Evolutionary conservation across 1,139 yeast species (phyloP).

Genomic region (Nakaseomyces bracarensis): DNA sequence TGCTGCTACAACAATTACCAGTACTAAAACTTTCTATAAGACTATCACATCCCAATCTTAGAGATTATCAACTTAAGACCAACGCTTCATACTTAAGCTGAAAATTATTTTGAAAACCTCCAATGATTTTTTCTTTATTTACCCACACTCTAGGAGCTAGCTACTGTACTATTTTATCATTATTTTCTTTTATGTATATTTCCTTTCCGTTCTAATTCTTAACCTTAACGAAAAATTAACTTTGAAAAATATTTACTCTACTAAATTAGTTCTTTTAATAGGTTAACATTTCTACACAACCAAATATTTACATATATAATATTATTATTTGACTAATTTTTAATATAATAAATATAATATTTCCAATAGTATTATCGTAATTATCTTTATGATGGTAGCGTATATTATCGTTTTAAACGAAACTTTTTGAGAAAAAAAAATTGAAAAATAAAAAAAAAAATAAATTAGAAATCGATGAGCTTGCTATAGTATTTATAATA

Average conservation of each 20-base stretch:
- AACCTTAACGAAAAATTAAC: too few species aligned
- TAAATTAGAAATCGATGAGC: background rate
- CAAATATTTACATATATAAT: too few species aligned
- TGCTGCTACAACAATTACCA: conserved; percentile 31
- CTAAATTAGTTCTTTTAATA: too few species aligned
- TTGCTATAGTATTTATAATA: too few species aligned
- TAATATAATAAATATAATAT: too few species aligned
- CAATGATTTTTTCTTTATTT: background rate
- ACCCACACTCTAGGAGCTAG: background rate
- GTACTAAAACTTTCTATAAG: conserved; percentile 22
- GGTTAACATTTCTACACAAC: too few species aligned
- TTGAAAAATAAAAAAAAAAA: background rate
- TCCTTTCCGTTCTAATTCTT: too few species aligned
- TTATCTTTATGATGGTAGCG: too few species aligned
- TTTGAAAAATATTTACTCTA: too few species aligned
- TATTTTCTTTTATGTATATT: background rate
- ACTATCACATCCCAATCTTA: conserved; percentile 13
- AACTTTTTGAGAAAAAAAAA: background rate
- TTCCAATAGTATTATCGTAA: too few species aligned
- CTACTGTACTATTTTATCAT: conserved; percentile 1
- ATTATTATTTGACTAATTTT: too few species aligned
- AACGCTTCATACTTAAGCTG: background rate
- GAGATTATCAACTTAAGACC: background rate
- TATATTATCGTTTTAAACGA: background rate
- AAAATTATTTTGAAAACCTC: background rate